Evolutionary conservation across 2,329 filamentous ascomycete species (phyloP), one percentile per base, ranked within the genome.

Genomic region (Sporothrix phasma): DNA sequence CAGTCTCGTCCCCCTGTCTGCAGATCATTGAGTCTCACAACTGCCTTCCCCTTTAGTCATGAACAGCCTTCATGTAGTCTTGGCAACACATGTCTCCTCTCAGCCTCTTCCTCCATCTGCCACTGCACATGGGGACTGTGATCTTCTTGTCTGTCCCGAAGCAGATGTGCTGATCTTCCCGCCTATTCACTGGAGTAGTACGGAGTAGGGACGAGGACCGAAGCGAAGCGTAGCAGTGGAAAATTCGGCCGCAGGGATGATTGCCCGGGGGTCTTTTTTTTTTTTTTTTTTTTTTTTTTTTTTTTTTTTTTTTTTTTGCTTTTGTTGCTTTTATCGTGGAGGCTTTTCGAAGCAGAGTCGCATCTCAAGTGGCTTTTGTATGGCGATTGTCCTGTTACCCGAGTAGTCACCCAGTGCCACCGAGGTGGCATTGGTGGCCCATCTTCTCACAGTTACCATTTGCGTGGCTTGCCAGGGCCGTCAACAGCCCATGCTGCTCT

Each of bases 221-320:
- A 46, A 60, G 41, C 26, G 53, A 58, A 58, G 34, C 26, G 56
- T 60, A 46, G 56, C 41, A 60, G 17, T 39, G 51, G 31, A 34
- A 51, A 5, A 6, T 26, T n/a, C 37, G 29, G 7, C n/a, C 51
- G 10, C 51, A 46, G 26, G 56, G 39, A 31, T 59, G 56, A 60
- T 60, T 39, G 24, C 10, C 41, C 39, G 56, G 56, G 24, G 41
- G 34, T 7, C 3, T 10, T 37, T 37, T 37, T 37, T n/a, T n/a
- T n/a, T n/a, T n/a, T n/a, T n/a, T n/a, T n/a, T n/a, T n/a, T n/a
- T n/a, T n/a, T n/a, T n/a, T n/a, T n/a, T n/a, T n/a, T n/a, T n/a
- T n/a, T n/a, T n/a, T n/a, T n/a, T n/a, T n/a, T n/a, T n/a, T n/a
- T n/a, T n/a, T n/a, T n/a, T n/a, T n/a, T n/a, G n/a, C n/a, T n/a